Conservation (phyloP, 192 early-diverging fungal genomes). For the Coemansia sp. region DNA sequence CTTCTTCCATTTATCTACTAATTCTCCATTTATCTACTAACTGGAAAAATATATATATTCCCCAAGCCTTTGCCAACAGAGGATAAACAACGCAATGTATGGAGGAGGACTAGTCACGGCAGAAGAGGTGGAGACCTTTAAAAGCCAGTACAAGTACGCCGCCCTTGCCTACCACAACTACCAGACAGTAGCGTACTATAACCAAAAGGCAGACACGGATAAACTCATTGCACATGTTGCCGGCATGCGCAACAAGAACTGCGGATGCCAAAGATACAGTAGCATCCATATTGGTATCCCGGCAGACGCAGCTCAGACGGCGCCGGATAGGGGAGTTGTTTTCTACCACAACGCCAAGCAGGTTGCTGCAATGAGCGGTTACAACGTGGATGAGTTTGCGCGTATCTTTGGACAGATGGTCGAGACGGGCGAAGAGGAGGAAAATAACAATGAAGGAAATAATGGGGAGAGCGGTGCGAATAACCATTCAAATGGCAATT, state of each 20-base stretch:
- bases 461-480: neutral
- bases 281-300: neutral
- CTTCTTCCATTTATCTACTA: neutral
- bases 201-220: constrained; percentile 6
- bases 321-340: constrained; percentile 1
- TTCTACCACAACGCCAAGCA: constrained; percentile 5
- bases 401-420: neutral
- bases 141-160: constrained; percentile 1
- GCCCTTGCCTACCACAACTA: constrained; percentile 8
- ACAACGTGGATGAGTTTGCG: constrained; percentile 8
- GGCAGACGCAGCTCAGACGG: neutral
- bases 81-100: constrained; percentile 1
- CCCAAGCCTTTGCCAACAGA: no score
- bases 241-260: constrained; percentile 2
- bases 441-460: neutral
- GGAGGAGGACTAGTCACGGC: constrained; percentile 6
- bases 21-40: neutral
- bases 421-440: neutral
- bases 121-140: constrained; percentile 1
- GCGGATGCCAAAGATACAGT: neutral
- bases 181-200: constrained; percentile 1
- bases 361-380: constrained; percentile 4
- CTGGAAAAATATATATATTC: neutral
- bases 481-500: neutral
- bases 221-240: neutral